Percentiles rank a stretch among this genome's conserved stretches.
These are phyloP conservation scores for Elongisporangium anandrum DNA, from an alignment of 352 stramenopile species.

Conservation along the genomic window DNA sequence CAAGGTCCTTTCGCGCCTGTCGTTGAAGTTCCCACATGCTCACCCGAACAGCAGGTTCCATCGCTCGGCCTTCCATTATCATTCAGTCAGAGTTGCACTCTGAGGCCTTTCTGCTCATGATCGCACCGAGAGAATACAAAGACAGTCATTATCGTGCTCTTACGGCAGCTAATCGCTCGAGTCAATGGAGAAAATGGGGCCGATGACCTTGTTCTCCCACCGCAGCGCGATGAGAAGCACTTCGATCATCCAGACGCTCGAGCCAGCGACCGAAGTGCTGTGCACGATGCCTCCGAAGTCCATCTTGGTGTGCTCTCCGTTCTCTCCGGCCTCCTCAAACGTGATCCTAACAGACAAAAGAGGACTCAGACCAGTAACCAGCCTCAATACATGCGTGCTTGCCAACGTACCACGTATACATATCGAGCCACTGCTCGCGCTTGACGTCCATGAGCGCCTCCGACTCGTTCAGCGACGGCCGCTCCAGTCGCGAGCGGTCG, in stretches of 20 bases:
- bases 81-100: too few relatives aligned
- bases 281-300: conserved; percentile 48
- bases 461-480: not conserved
- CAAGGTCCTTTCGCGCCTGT: too few relatives aligned
- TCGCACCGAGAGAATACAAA: too few relatives aligned
- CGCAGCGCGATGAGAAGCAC: conserved; percentile 54
- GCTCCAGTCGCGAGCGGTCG: conserved; percentile 17
- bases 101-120: not conserved
- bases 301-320: conserved; percentile 27
- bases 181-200: conserved; percentile 25
- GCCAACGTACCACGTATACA: conserved; percentile 50
- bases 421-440: conserved; percentile 41
- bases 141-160: too few relatives aligned
- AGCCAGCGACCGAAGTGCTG: conserved; percentile 30
- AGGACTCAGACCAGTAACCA: conserved; percentile 1
- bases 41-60: too few relatives aligned
- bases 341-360: conserved; percentile 25
- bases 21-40: too few relatives aligned
- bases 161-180: not conserved
- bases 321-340: conserved; percentile 27
- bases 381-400: too few relatives aligned
- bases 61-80: too few relatives aligned
- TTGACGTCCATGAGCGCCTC: conserved; percentile 3
- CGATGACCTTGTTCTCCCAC: conserved; percentile 50
- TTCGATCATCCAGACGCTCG: conserved; percentile 61